These are phyloP conservation scores for Nephelium lappaceum DNA, from an alignment of 345 rosid genomes.

Conservation along the genomic window DNA sequence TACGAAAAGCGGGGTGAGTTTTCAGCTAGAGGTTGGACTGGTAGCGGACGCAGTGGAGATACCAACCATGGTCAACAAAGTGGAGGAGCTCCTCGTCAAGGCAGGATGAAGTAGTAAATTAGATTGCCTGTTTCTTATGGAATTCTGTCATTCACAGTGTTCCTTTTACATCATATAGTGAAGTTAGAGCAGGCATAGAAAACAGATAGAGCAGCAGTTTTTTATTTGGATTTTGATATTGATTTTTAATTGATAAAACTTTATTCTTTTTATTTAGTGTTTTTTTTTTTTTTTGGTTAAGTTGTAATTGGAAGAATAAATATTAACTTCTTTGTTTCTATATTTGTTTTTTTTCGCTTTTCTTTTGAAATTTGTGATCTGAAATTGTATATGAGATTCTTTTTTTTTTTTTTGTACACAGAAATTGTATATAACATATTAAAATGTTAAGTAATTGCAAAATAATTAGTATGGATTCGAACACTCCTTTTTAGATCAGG, in stretches of 20 bases:
- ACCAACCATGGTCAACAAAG: slow-evolving; percentile 34
- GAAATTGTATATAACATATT: too few species aligned
- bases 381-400: too few species aligned
- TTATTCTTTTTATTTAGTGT: not conserved
- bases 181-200: not conserved
- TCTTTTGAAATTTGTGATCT: too few species aligned
- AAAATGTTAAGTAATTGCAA: too few species aligned
- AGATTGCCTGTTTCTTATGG: slow-evolving; percentile 12
- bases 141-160: not conserved
- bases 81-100: slow-evolving; percentile 21
- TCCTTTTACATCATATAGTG: not conserved
- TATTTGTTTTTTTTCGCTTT: too few species aligned
- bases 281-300: not conserved
- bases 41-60: slow-evolving; percentile 34
- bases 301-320: slow-evolving; percentile 1
- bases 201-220: not conserved
- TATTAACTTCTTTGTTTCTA: not conserved
- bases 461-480: too few species aligned
- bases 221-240: not conserved
- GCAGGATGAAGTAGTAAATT: slow-evolving; percentile 10
- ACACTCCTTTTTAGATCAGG: too few species aligned
- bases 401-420: too few species aligned
- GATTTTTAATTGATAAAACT: not conserved
- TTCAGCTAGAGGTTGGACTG: slow-evolving; percentile 36
- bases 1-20: slow-evolving; percentile 46